Base-by-base conservation (phyloP, 352 stramenopile genomes). In the Pythium phragmitis region DNA sequence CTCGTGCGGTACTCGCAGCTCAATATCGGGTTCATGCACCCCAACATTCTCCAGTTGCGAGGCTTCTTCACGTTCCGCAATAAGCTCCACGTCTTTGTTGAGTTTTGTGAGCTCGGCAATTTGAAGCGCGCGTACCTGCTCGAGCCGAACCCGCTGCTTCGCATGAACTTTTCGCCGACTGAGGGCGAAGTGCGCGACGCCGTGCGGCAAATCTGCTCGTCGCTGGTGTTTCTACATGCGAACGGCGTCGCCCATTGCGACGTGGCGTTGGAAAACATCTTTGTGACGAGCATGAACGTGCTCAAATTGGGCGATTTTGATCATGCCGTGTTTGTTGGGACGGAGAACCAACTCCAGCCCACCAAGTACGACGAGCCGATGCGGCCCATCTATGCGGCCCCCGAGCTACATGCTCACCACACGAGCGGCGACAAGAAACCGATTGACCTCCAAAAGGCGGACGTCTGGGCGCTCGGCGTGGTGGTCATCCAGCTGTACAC, bases 191-290 rank as follows among this genome's bases (percentile, higher is more conserved):
- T 85, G n/a, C 77, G 75, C 11, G 69, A 83, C 39, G 66, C 67
- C 17, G 83, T 92, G 71, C 74, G 72, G 34, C 89, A 98, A 68
- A 98, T 98, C 75, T 86, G 94, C 58, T 89, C 84, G 0, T 80
- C 73, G 0, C 65, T 91, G 0, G 68, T 70, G 1, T 89, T 77
- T 63, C 57, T 92, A 23, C 84, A 92, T 49, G 46, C 60, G 21
- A 74, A 88, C 37, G 82, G 82, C 37, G 54, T 91, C 37, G 84
- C 73, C 3, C 84, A 92, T 51, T 65, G 84, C 19, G 85, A 92
- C 51, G 57, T 92, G 37, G 76, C 81, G 26, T 74, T 92, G 3
- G 82, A 92, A 63, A 92, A 92, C 55, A 67, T 92, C n/a, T 88
- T 88, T 26, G 75, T 89, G 23, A 89, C 79, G 12, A 70, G 67